A percentile compares a stretch with the other conserved stretches of the same genome.
phyloP scores from a whole-genome alignment of 2,329 filamentous ascomycete genomes.

The Hymenotorrendiella dingleyae region DNA sequence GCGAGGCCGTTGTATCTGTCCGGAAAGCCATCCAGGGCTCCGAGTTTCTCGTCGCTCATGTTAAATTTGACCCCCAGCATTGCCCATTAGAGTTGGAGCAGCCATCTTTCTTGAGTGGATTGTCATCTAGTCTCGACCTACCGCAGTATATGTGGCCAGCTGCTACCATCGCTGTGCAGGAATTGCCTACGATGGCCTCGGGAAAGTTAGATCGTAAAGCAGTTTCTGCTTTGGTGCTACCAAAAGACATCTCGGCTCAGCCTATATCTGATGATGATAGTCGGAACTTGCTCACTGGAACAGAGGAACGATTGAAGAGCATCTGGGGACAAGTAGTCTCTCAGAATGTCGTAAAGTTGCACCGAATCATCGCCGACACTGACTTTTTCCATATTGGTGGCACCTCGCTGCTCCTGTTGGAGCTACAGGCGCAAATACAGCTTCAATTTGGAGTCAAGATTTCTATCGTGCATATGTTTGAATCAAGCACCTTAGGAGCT shows the following conservation, averaged over 20 bases:
- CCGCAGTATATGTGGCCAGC: conserved; percentile 34
- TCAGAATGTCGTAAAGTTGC: background rate
- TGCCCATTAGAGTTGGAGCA: background rate
- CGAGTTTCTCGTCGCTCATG: conserved; percentile 32
- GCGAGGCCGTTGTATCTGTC: conserved; percentile 24
- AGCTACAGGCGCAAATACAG: background rate
- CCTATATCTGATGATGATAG: background rate
- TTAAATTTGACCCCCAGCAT: conserved; percentile 22
- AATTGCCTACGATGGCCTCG: conserved; percentile 27
- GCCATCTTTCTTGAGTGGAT: conserved; percentile 6
- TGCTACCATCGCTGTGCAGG: conserved; percentile 20
- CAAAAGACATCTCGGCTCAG: background rate
- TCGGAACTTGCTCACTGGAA: background rate
- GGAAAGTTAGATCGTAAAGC: conserved; percentile 31
- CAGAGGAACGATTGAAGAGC: background rate
- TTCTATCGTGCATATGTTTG: background rate
- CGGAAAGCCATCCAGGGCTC: conserved; percentile 8
- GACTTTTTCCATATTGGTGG: conserved; percentile 2
- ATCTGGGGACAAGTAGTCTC: background rate
- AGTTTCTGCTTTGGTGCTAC: background rate
- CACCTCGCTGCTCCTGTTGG: background rate
- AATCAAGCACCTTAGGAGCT: background rate
- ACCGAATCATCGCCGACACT: background rate
- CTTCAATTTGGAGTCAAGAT: background rate
- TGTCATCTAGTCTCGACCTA: conserved; percentile 18